Evolutionary conservation across 2,329 filamentous ascomycete species (phyloP), one percentile per base, ranked within the genome.

Genomic region (Penicillium brevicompactum): DNA sequence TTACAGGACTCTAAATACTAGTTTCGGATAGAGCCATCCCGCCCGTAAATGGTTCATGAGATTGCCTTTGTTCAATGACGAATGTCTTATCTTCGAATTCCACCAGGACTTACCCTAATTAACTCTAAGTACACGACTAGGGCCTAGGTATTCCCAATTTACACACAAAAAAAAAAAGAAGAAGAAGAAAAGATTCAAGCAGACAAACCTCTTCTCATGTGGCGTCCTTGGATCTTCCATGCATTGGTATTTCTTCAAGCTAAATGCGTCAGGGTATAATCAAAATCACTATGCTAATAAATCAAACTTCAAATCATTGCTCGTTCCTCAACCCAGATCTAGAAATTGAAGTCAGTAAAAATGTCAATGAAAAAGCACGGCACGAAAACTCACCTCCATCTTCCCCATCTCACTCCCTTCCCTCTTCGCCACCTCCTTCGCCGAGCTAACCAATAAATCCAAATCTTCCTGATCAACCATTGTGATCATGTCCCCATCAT

Each of bases 381-480:
- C 1, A 42, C 14, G 14, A 32, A 44, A 34, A 80, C 90, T 83
- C 74, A 97, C 91, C 85, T 97, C 94, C 86, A 97, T 87, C 83
- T 96, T 97, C 49, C 90, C 92, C 79, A 92, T 89, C 60, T 96
- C 92, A 59, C 83, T 81, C 66, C 87, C 84, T 70, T 93, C 88
- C 73, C 84, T 89, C 75, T 81, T 85, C 46, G 89, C 92, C 56
- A 79, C 77, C 47, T 83, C 83, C 73, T 86, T 90, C 6, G 87
- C 87, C 45, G 80, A 83, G 72, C 84, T 83, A 51, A 97, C 82
- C 27, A 91, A 87, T 86, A 97, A 90, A 48, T 97, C 92, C 59
- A 97, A 76, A 77, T 99, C 94, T 68, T 99, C 94, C 74, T 97
- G 91, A 73, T 99, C 94, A 30, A 89, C 92, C 85, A 99, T 88